These are phyloP conservation scores for Oryza brachyantha DNA, from an alignment of 176 grass and related monocot genomes.

Conservation along the genomic window DNA sequence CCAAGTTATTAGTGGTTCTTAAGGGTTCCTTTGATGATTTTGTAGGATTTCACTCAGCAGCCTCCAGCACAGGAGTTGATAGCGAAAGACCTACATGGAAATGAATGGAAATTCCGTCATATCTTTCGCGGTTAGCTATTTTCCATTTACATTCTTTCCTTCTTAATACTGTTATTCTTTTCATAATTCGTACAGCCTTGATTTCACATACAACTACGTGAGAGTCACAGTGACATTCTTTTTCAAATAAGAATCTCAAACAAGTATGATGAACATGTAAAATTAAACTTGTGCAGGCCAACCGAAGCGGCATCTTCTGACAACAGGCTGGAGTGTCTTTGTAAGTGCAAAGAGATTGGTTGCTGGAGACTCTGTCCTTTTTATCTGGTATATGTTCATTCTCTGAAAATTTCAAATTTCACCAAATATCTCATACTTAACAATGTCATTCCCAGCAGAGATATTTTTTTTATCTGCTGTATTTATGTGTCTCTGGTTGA, in stretches of 20 bases:
- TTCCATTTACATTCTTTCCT: not conserved
- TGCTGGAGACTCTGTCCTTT: constrained; percentile 95
- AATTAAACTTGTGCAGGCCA: constrained; percentile 65
- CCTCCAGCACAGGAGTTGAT: constrained; percentile 92
- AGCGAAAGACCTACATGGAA: constrained; percentile 89
- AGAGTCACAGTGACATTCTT: constrained; percentile 1
- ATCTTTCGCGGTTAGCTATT: constrained; percentile 81
- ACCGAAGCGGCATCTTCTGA: constrained; percentile 96
- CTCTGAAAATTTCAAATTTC: not conserved
- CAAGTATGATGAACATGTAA: constrained; percentile 20
- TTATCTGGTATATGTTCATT: constrained; percentile 84
- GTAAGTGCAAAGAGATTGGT: constrained; percentile 96
- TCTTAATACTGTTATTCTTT: not conserved
- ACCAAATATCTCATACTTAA: not conserved
- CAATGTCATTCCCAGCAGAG: not conserved
- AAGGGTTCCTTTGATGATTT: constrained; percentile 31
- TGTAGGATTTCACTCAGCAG: constrained; percentile 92
- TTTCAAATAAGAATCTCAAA: constrained; percentile 2
- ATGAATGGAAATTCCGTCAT: constrained; percentile 97
- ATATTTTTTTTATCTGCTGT: not conserved
- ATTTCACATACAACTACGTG: not conserved
- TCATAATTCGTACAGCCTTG: not conserved
- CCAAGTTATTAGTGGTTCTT: constrained; percentile 24
- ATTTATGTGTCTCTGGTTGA: constrained; percentile 31
- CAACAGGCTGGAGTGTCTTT: constrained; percentile 94